Conservation (phyloP, 1,139 yeast species). For the Chernovozyma aurita region DNA sequence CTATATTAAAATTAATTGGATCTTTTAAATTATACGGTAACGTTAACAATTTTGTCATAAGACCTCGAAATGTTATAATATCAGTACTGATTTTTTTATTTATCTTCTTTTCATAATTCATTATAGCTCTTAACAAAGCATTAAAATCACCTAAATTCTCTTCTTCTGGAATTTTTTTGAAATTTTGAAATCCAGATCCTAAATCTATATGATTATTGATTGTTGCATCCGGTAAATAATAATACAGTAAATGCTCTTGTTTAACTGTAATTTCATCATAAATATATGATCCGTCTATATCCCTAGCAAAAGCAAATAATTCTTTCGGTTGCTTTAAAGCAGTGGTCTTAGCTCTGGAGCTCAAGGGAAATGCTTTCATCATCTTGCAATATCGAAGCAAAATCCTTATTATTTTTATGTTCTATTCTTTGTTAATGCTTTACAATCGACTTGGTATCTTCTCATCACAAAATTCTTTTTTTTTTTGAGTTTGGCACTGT, state of each 20-base stretch:
- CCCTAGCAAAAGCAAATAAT: conserved; percentile 54
- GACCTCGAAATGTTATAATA: conserved; percentile 79
- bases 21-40: conserved; percentile 56
- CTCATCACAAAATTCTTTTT: no score
- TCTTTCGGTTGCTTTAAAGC: conserved; percentile 74
- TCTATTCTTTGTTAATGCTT: no score
- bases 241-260: conserved; percentile 49
- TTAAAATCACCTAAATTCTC: conserved; percentile 52
- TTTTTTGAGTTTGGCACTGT: no score
- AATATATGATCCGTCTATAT: conserved; percentile 40
- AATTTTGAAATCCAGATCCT: conserved; percentile 56
- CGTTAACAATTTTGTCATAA: conserved; percentile 64
- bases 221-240: conserved; percentile 70
- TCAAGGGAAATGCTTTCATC: conserved; percentile 39
- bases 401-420: no score
- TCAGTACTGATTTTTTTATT: conserved; percentile 53
- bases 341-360: conserved; percentile 47
- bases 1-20: conserved; percentile 59
- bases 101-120: conserved; percentile 47
- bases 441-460: no score
- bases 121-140: conserved; percentile 53
- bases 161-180: conserved; percentile 51
- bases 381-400: conserved; percentile 5
- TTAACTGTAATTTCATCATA: conserved; percentile 45
- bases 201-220: conserved; percentile 55